These are phyloP conservation scores for Neurospora sp. DNA, from an alignment of 495 filamentous ascomycete genomes.

Conservation along the genomic window DNA sequence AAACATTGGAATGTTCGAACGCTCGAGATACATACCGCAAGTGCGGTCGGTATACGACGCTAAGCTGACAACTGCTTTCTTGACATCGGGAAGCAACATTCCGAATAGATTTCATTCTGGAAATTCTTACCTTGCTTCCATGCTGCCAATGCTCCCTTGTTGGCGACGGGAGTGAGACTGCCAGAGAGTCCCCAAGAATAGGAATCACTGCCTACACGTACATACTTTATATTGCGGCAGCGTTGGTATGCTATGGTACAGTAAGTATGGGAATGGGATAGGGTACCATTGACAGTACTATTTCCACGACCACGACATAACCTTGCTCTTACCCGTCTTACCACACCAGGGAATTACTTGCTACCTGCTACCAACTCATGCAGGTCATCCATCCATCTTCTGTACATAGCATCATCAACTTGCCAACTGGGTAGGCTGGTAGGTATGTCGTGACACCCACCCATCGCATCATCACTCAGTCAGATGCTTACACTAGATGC, in stretches of 20 bases:
- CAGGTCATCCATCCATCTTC: neutral
- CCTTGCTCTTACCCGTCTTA: neutral
- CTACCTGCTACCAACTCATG: neutral
- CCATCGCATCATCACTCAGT: neutral
- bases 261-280: neutral
- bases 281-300: neutral
- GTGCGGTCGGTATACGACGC: neutral
- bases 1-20: neutral
- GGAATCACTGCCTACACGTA: neutral
- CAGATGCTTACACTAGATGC: neutral
- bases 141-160: neutral
- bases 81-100: neutral
- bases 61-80: neutral
- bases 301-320: neutral
- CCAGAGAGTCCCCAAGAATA: neutral
- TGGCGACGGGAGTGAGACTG: neutral
- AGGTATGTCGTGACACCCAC: neutral
- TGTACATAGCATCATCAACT: neutral
- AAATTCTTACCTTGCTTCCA: neutral
- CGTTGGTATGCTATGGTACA: neutral
- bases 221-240: neutral
- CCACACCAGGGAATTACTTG: neutral
- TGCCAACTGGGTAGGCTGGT: neutral
- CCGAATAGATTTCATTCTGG: neutral
- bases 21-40: neutral